Evolutionary conservation across 345 rosid species (phyloP).

Genomic region (Linum lewisii): DNA sequence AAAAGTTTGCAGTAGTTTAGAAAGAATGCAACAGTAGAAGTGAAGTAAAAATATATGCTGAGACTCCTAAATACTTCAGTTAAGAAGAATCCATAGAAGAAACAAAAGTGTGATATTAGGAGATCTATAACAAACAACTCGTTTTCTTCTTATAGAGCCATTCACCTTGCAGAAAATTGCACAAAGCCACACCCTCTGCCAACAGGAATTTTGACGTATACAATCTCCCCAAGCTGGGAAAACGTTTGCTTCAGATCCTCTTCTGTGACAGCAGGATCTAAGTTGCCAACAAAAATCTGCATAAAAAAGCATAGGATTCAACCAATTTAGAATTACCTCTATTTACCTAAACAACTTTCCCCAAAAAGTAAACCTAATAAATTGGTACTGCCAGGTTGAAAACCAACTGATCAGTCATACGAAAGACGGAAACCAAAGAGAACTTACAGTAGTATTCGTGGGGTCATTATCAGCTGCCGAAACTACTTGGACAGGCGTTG

Average conservation of each 20-base stretch:
- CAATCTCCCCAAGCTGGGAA: slow-evolving; percentile 62
- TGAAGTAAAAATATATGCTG: not conserved
- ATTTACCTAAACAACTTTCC: not conserved
- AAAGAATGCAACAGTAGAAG: slow-evolving; percentile 1
- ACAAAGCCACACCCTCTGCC: slow-evolving; percentile 89
- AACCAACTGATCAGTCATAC: too few species aligned
- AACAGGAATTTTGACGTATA: slow-evolving; percentile 70
- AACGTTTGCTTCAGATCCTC: slow-evolving; percentile 75
- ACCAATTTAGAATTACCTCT: not conserved
- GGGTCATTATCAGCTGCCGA: slow-evolving; percentile 58
- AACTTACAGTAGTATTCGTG: slow-evolving; percentile 77
- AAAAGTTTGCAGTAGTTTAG: not conserved
- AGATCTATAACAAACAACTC: not conserved
- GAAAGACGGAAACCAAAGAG: not conserved
- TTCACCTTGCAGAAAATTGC: slow-evolving; percentile 58
- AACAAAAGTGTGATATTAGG: slow-evolving; percentile 12
- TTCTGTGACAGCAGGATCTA: slow-evolving; percentile 79
- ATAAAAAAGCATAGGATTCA: slow-evolving; percentile 15
- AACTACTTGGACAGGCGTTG: slow-evolving; percentile 49
- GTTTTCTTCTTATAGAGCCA: not conserved
- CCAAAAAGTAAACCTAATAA: not conserved
- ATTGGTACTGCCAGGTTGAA: too few species aligned
- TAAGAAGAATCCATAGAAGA: not conserved
- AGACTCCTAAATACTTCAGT: too few species aligned
- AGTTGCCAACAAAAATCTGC: slow-evolving; percentile 68